Base-by-base conservation (phyloP, 164 flowering plant species). In the Annona squamosa region DNA sequence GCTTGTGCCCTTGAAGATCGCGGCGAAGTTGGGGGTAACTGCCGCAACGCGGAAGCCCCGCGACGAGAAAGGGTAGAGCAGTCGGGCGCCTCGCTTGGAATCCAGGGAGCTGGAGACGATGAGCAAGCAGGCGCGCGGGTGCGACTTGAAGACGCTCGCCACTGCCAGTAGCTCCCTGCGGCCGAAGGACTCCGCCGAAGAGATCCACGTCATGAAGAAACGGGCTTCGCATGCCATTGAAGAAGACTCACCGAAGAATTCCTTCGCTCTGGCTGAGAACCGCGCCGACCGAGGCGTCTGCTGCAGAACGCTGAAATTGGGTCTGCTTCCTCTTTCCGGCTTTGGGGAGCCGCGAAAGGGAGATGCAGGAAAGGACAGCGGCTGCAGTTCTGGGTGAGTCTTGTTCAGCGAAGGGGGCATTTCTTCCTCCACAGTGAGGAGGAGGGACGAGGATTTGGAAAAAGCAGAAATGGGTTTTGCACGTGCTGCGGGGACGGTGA, bases 191-290 rank as follows among this genome's bases (percentile, higher is more conserved):
- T 84, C 81, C 13, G 86, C 18, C 41, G 95, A 85, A 62, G 94
- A 87, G 70, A 94, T 93, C 98, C 98, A 91, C 71, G 97, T 93
- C 94, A 93, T 87, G 77, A 93, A 93, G 71, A 93, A 86, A 46
- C 85, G 80, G 67, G 78, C 47, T 83, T 86, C 68, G 65, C 98
- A 93, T 0, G 81, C 62, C n/a, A 82, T 77, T 63, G 56, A 74
- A 4, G 71, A 69, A 59, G 75, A 67, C 62, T 75, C 76, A 19
- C 18, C 44, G 41, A 93, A 82, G 79, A 93, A 91, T 6, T 77
- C 78, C 70, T 75, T 79, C 17, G 82, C 80, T 74, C 85, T 84
- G 1, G 48, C 66, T 0, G 86, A 74, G 75, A 89, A 92, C 46
- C 42, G 65, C 68, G 46, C 75, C 3, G 81, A 66, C 64, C 59